These are phyloP conservation scores for Achaetomiella virescens DNA, from an alignment of 495 filamentous ascomycete genomes.

Conservation along the genomic window DNA sequence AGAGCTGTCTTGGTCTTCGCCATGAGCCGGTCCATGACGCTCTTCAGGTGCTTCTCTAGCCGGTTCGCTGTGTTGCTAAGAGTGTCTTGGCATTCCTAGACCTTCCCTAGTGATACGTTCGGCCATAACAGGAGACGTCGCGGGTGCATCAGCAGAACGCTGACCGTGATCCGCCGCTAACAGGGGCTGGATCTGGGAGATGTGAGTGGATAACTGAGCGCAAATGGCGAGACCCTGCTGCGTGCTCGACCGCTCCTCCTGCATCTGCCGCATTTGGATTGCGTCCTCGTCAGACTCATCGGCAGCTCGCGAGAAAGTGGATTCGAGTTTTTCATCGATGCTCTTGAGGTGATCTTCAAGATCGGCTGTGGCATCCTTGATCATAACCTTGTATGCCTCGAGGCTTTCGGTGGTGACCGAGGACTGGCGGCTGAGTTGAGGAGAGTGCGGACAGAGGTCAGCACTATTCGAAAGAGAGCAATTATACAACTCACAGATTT, in stretches of 20 bases:
- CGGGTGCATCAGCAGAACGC: background rate
- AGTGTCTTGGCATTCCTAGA: background rate
- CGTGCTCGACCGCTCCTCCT: constrained; percentile 38
- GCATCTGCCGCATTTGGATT: constrained; percentile 27
- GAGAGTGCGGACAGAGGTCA: background rate
- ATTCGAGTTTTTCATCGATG: constrained; percentile 18
- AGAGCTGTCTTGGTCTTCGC: background rate
- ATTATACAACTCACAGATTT: constrained; percentile 13
- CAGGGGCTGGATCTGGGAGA: constrained; percentile 23
- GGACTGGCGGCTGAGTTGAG: background rate
- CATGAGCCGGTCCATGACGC: background rate
- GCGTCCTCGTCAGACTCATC: constrained; percentile 23
- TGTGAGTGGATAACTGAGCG: constrained; percentile 31
- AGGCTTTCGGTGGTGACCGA: background rate
- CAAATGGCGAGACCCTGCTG: constrained; percentile 42
- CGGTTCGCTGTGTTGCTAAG: background rate
- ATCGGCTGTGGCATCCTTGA: background rate
- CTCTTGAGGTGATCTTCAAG: background rate
- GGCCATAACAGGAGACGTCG: background rate
- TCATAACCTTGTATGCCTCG: background rate
- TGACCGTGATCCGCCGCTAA: background rate
- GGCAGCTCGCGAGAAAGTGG: constrained; percentile 14
- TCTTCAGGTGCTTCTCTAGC: background rate
- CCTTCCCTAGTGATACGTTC: background rate
- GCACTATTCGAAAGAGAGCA: background rate